Evolutionary conservation across 768 basidiomycete genomes (phyloP), one percentile per base, ranked within the genome.

Genomic region (Neoboletus brunneissimus): DNA sequence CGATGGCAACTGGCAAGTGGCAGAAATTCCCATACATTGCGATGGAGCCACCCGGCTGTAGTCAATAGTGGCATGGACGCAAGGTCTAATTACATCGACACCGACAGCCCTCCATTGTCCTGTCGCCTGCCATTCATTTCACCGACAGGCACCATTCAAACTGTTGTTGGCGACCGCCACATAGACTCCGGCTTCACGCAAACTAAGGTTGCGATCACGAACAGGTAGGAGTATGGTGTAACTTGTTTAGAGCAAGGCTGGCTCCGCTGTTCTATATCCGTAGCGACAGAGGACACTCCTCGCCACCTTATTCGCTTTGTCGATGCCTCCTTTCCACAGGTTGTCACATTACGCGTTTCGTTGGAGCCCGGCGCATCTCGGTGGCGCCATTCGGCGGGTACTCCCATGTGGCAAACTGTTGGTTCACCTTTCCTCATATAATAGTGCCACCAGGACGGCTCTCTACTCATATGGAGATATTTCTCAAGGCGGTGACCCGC

Each of bases 31-130:
- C 34, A n/a, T 20, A 13, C 25, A 32, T 13, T 16, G 16, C 3
- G 11, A 32, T 44, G 29, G 25, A 35, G 59, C 54, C 59, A 51
- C 63, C 43, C 23, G 9, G 60, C 60, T 49, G 42, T 61, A 25
- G 25, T 27, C 18, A 29, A 49, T 37, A 23, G 10, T 45, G 37
- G 5, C 29, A 11, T 29, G 15, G 2, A 32, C n/a, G n/a, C 38
- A 11, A 40, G 7, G 13, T 41, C 16, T 20, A 9, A 38, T n/a
- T n/a, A 9, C 12, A 22, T 35, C 27, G 37, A 6, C 18, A 35
- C 38, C 29, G 23, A 25, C 57, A 29, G 45, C 45, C 5, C 58
- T 48, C 58, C 58, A 27, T 20, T 18, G 16, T 23, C 27, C 11
- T 31, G 10, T 15, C 23, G 23, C 41, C 53, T 20, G 38, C 51